Base-by-base conservation (phyloP, 805 yeast species). In the Saccharomycopsis sp. region DNA sequence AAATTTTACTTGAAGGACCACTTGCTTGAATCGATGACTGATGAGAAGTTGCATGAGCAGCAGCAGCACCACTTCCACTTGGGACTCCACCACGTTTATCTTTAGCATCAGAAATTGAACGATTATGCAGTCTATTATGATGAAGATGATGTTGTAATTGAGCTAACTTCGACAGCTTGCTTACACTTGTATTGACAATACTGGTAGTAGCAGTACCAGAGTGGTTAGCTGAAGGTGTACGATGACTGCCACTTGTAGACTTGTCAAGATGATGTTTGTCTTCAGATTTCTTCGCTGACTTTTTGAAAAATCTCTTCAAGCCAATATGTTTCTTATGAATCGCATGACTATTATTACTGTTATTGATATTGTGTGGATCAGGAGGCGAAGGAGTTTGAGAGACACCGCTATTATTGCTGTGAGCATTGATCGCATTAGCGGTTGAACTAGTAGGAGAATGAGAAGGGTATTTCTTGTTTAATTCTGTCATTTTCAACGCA, bases 241-340 rank as follows among this genome's bases (percentile, higher is more conserved):
- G 17, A 39, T 45, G 40, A 22, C 6, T 16, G 5, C 35, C 6
- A 9, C 8, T 5, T 13, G 29, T 26, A 13, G 29, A 8, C 8
- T 8, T 26, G 29, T 26, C 29, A 17, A 9, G 35, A 8, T 9
- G 19, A n/a, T n/a, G n/a, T n/a, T n/a, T n/a, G 19, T 8, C 19
- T 17, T 31, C 35, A 20, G 9, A 9, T 31, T 47, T 47, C 14
- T 53, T 51, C 3, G 53, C 48, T 31, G 71, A 59, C 50, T 72
- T 75, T 55, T 75, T 74, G 58, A 77, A 69, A 56, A 75, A 77
- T 44, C 82, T 57, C 52, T 66, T 72, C 53, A 77, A 58, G 7
- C 51, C 48, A 26, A 47, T 39, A 26, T 46, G 51, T 37, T 45
- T 45, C 9, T 31, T 27, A n/a, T 31, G 35, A 20, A 31, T 31